Percentiles rank a stretch among this genome's conserved stretches.
These are phyloP conservation scores for Aleurites moluccanus DNA, from an alignment of 441 rosid species.

Conservation along the genomic window DNA sequence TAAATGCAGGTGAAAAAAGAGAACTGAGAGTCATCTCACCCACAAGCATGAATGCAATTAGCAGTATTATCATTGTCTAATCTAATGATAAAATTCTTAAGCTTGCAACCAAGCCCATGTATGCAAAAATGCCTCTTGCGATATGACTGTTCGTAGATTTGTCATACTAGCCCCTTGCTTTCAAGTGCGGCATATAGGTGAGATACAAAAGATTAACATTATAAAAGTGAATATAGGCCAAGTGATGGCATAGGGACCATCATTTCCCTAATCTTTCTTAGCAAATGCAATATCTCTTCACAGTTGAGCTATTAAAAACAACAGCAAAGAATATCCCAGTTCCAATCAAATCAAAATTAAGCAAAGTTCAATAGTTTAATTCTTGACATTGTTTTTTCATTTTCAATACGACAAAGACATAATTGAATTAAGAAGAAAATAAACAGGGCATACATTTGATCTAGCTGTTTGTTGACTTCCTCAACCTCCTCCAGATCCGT, in stretches of 20 bases:
- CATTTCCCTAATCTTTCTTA: background rate
- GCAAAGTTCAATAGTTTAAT: background rate
- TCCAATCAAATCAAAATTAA: conserved; percentile 4
- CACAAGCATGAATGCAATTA: no score
- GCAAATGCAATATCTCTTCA: background rate
- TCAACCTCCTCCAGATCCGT: conserved; percentile 96
- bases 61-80: background rate
- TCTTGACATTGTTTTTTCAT: background rate
- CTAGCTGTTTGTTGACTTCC: conserved; percentile 96
- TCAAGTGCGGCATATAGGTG: background rate
- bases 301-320: background rate
- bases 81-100: background rate
- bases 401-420: background rate
- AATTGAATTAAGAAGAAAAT: background rate
- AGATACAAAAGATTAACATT: background rate
- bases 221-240: background rate
- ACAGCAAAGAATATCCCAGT: background rate
- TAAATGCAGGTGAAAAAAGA: background rate
- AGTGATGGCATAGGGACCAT: background rate
- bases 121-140: background rate
- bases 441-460: conserved; percentile 63
- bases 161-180: background rate
- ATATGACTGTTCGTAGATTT: background rate
- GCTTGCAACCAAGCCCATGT: background rate
- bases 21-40: no score